Evolutionary conservation across 192 early-diverging fungal genomes (phyloP), one percentile per base, ranked within the genome.

Genomic region (Coemansia sp.): DNA sequence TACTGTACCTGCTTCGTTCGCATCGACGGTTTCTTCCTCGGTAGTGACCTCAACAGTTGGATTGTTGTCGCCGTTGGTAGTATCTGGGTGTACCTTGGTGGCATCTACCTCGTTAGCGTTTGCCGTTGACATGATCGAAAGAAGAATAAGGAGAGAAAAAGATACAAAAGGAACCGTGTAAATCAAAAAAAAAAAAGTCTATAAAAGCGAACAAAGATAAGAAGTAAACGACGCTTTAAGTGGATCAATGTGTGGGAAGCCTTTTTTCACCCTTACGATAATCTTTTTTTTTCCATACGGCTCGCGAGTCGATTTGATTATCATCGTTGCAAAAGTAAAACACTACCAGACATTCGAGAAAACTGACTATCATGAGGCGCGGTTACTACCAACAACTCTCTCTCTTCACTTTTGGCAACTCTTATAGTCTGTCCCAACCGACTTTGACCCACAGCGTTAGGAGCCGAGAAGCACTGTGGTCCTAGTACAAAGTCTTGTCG

Each of bases 291-390:
- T 24, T 24, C 22, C 22, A 24, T 24, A 24, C 22, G 22, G 22
- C 22, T 24, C 22, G 22, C 0, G 22, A 53, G 50, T 53, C 50
- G 50, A 53, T 22, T 27, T 27, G 18, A 49, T n/a, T 20, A n/a
- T 34, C 15, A 30, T 41, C 38, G 39, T 43, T 67, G 50, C 27
- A 81, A 15, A 4, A 82, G 18, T 16, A 69, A 13, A 2, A 82
- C 68, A 35, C 69, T 70, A 22, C 79, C 79, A 10, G 67, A 64
- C 18, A 82, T 65, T 24, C 79, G 62, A 8, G 79, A 69, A 41
- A 73, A 76, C 50, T 73, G 74, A 56, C 79, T 76, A 65, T 82
- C 79, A 58, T 82, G 79, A 47, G 71, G 79, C 35, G 68, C 71
- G 3, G 66, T 65, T 11, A 73, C 74, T 16, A 76, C 61, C 50